Base-by-base conservation (phyloP, 202 grass and related monocot genomes). In the Brachypodium distachyon region DNA sequence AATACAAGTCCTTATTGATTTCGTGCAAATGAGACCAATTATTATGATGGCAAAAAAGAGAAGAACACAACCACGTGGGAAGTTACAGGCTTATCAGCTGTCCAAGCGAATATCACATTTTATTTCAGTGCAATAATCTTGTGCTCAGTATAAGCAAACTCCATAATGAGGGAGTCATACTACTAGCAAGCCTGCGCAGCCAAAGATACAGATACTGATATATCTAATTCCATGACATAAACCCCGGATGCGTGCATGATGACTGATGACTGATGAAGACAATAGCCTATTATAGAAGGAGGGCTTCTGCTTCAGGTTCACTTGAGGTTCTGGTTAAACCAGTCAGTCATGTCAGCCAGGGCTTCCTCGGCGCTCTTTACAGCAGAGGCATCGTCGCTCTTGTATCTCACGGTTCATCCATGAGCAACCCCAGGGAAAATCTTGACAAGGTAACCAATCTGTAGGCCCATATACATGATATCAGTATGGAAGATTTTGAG, bases 391-490 rank as follows among this genome's bases (percentile, higher is more conserved):
- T 87, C 86, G 0, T 91, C 64, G 10, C 26, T 25, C 5, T 54
- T 89, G 66, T 87, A 87, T 55, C 89, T 82, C 67, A 89, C 73
- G 23, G 81, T 69, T 86, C 89, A 96, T 59, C 86, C 92, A 80
- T 96, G 92, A 2, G 51, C 59, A 10, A 90, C 89, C 17, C 84
- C 86, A 53, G 89, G 89, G 83, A 92, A 96, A 53, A 96, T 90
- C 81, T 92, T 92, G 21, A 92, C 78, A 1, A 78, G 77, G 58
- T 90, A 70, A 46, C 28, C 57, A 46, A 73, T 56, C 92, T 92
- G 70, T 8, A 73, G 10, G 51, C 25, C 18, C n/a, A 31, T 55
- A 51, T 61, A 74, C 7, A 63, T 39, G 31, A 48, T 56, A 22
- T 61, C 34, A 70, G 17, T 12, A 56, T 31, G 25, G 43, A 64